Evolutionary conservation across 2,329 filamentous ascomycete genomes (phyloP).

Genomic region (Fusarium albidum): DNA sequence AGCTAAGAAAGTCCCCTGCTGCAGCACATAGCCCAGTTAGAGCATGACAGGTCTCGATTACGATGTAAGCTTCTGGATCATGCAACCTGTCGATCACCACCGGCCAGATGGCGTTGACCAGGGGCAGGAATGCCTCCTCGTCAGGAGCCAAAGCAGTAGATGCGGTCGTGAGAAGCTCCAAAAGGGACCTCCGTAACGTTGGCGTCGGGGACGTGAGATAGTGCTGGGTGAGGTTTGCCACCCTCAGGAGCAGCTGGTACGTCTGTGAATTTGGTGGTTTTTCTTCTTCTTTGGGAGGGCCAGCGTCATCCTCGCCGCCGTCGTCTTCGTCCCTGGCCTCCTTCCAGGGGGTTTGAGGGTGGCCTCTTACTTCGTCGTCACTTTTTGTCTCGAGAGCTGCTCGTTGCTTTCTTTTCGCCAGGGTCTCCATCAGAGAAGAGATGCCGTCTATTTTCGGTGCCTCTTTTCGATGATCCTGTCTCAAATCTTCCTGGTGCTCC

Average conservation of each 20-base stretch:
- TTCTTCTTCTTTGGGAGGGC: slow-evolving; percentile 52
- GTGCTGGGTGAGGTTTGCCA: slow-evolving; percentile 85
- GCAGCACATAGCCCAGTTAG: slow-evolving; percentile 73
- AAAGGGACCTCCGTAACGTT: slow-evolving; percentile 77
- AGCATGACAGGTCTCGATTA: slow-evolving; percentile 73
- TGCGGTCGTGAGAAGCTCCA: slow-evolving; percentile 78
- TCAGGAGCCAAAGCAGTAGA: slow-evolving; percentile 76
- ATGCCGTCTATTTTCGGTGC: slow-evolving; percentile 47
- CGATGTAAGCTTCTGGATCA: slow-evolving; percentile 73
- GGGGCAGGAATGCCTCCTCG: slow-evolving; percentile 84
- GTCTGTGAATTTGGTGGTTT: slow-evolving; percentile 77
- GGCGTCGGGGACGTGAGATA: slow-evolving; percentile 89
- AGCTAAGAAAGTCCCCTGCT: slow-evolving; percentile 83
- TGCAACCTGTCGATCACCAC: slow-evolving; percentile 74
- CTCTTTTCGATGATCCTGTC: slow-evolving; percentile 54
- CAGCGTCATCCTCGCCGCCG: slow-evolving; percentile 45
- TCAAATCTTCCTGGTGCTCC: slow-evolving; percentile 48
- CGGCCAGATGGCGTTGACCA: slow-evolving; percentile 92
- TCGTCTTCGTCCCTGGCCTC: slow-evolving; percentile 47
- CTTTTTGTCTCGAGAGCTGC: slow-evolving; percentile 46
- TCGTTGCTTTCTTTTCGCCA: slow-evolving; percentile 62
- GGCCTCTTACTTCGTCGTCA: slow-evolving; percentile 37
- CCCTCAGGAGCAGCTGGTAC: slow-evolving; percentile 81
- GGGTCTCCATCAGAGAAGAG: slow-evolving; percentile 60
- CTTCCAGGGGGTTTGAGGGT: slow-evolving; percentile 49